A percentile compares a stretch with the other conserved stretches of the same genome.
Evolutionary conservation across 2,329 filamentous ascomycete genomes (phyloP).

Genomic region (Ascochyta fabae): DNA sequence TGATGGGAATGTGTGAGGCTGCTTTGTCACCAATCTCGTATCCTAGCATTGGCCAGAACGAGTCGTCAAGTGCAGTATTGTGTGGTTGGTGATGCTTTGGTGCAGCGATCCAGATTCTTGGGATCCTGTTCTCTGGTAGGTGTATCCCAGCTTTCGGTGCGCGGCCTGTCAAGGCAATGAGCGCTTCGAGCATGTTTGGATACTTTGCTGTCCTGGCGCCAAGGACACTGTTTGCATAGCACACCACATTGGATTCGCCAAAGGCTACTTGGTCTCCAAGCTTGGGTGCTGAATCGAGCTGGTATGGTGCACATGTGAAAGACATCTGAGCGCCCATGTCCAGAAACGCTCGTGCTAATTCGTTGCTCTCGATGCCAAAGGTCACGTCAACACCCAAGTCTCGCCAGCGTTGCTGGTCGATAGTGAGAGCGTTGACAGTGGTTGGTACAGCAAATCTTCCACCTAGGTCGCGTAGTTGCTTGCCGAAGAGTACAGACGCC

Average conservation of each 20-base stretch:
- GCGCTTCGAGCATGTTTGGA: constrained; percentile 55
- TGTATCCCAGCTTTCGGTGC: constrained; percentile 42
- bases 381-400: constrained; percentile 44
- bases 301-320: constrained; percentile 56
- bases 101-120: not conserved
- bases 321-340: constrained; percentile 52
- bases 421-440: constrained; percentile 54
- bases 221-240: constrained; percentile 56
- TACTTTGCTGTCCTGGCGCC: constrained; percentile 56
- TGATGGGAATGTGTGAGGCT: constrained; percentile 43
- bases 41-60: constrained; percentile 51
- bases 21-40: constrained; percentile 47
- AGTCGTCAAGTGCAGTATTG: constrained; percentile 37
- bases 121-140: constrained; percentile 27
- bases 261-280: constrained; percentile 53
- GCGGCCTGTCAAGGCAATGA: constrained; percentile 53
- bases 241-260: constrained; percentile 57
- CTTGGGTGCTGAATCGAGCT: constrained; percentile 45
- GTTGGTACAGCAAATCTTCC: constrained; percentile 50
- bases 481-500: constrained; percentile 47
- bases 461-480: constrained; percentile 44
- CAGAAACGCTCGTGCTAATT: constrained; percentile 49
- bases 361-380: constrained; percentile 40
- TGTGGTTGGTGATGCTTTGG: not conserved
- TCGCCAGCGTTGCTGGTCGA: constrained; percentile 53